Conservation (phyloP, 2,329 filamentous ascomycete genomes). For the Trichoderma sp. region DNA sequence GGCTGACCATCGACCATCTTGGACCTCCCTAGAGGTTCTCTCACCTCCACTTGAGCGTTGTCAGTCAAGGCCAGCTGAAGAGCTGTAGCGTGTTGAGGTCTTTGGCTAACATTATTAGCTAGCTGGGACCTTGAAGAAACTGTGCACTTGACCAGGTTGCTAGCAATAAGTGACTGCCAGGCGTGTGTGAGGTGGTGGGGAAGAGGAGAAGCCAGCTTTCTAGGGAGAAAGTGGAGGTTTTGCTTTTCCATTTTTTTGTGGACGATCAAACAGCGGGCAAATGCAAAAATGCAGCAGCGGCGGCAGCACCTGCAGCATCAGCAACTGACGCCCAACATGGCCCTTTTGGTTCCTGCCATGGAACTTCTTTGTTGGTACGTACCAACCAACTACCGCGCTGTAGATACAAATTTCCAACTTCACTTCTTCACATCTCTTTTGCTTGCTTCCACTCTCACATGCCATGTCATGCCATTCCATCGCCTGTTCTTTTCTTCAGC, state of each 20-base stretch:
- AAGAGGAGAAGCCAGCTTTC: neutral
- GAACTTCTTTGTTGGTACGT: too few relatives aligned
- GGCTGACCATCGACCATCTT: neutral
- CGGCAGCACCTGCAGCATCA: neutral
- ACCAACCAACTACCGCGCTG: too few relatives aligned
- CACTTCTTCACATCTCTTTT: neutral
- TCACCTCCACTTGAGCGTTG: neutral
- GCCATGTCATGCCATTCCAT: neutral
- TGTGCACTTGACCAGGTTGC: neutral
- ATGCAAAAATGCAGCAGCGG: neutral
- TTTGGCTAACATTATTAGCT: neutral
- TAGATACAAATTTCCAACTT: neutral
- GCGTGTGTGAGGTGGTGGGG: neutral
- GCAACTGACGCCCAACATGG: neutral
- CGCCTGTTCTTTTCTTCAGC: neutral
- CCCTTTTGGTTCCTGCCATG: neutral
- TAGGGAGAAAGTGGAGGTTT: neutral
- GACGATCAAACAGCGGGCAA: constrained; percentile 16
- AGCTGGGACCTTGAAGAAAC: neutral
- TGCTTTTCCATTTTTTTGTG: neutral
- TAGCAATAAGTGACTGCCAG: neutral
- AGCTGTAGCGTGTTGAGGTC: neutral
- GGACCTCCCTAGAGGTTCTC: neutral
- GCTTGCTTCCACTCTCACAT: neutral
- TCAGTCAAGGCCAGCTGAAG: neutral